Base-by-base conservation (phyloP, 2,329 filamentous ascomycete species). In the Coleophoma crateriformis region DNA sequence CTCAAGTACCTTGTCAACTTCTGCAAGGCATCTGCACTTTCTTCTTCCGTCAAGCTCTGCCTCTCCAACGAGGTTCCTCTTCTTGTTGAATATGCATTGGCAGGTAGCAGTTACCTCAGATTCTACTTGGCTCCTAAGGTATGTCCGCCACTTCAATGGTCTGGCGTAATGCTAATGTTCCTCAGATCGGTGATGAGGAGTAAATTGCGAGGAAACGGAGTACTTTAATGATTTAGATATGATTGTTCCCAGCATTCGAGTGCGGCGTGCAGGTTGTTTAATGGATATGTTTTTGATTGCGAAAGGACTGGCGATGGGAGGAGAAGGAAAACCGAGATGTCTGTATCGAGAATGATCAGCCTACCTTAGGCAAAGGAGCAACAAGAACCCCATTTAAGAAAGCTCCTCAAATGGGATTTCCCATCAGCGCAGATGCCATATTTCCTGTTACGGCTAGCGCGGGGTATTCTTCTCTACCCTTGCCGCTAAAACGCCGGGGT, bases 1-100 rank as follows among this genome's bases (percentile, higher is more conserved):
- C 87, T 99, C 64, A 99, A 99, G 77, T 99, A 99, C 75, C 85
- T 99, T 3, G 89, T 95, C 79, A 97, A 97, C 81, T 99, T 99
- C 77, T 97, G 94, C 87, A 99, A 99, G 77, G 95, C 95, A 33
- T 87, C 90, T 56, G 85, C 83, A 47, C 77, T 99, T 54, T 92
- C 91, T 37, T 75, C 71, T 60, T 78, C 81, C 58, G 95, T 99
- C 71, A 94, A 88, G 74, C 85, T 99, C 61, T 95, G 88, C 73
- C 80, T 99, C 60, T 97, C 92, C 47, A 91, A 90, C 71, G 94
- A 99, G 73, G 92, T 99, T 46, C 94, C 94, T 27, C 83, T 99
- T 58, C 77, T 97, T 61, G 94, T 99, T 41, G 94, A 99, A 76
- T 99, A 97, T 71, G 77, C 74, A 49, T 73, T 96, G 54, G 77